These are phyloP conservation scores for Phytophthora pistaciae DNA, from an alignment of 352 stramenopile species.

Conservation along the genomic window DNA sequence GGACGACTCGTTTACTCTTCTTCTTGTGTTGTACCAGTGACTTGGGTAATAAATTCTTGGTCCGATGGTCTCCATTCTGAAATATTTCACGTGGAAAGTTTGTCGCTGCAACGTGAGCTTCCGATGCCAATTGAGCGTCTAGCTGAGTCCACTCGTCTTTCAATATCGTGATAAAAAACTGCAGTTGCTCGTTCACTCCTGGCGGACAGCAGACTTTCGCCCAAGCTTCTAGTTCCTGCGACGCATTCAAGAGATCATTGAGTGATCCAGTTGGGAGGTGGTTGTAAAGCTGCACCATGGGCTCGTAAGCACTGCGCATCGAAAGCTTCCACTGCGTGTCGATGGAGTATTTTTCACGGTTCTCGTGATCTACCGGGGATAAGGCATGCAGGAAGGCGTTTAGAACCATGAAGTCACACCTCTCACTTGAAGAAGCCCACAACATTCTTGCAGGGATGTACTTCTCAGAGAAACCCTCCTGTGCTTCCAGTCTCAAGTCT, in stretches of 20 bases:
- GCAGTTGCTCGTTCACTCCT: slow-evolving; percentile 36
- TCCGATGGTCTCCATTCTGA: neutral
- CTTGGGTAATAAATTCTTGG: neutral
- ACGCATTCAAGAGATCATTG: slow-evolving; percentile 36
- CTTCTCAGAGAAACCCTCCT: neutral
- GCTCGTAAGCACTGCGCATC: slow-evolving; percentile 37
- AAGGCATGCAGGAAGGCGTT: slow-evolving; percentile 63
- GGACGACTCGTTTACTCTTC: neutral
- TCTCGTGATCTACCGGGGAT: slow-evolving; percentile 46
- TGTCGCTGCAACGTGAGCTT: slow-evolving; percentile 8
- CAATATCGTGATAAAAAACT: slow-evolving; percentile 37
- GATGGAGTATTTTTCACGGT: slow-evolving; percentile 27
- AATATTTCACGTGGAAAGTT: slow-evolving; percentile 1
- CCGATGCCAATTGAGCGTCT: slow-evolving; percentile 8
- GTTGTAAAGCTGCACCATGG: slow-evolving; percentile 43
- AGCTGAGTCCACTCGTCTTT: slow-evolving; percentile 25
- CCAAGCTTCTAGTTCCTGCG: slow-evolving; percentile 12
- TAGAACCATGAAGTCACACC: slow-evolving; percentile 57
- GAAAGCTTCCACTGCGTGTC: slow-evolving; percentile 53
- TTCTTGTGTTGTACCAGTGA: slow-evolving; percentile 11
- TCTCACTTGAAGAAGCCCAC: slow-evolving; percentile 36
- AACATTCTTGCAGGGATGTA: neutral
- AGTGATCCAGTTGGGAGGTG: slow-evolving; percentile 38
- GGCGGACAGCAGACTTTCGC: slow-evolving; percentile 14
- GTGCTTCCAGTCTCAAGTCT: slow-evolving; percentile 8